Percentiles rank a stretch among this genome's conserved stretches.
Evolutionary conservation across 139 green algal genomes (phyloP).

Genomic region (Chlorella sp.): DNA sequence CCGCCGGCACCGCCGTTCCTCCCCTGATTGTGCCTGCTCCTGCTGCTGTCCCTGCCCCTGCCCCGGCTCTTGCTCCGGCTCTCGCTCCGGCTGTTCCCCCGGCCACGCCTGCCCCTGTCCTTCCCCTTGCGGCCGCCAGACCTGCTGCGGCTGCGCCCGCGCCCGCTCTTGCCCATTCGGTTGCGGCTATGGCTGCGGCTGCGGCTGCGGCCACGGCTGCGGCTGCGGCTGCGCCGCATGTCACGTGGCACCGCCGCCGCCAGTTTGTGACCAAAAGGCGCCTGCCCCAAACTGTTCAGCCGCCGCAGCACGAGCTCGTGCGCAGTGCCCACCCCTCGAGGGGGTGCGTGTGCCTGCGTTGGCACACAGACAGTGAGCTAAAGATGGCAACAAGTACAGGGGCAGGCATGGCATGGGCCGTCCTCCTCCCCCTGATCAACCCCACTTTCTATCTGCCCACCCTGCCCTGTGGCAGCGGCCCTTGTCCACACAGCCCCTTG

Average conservation of each 20-base stretch:
- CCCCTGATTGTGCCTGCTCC: not conserved
- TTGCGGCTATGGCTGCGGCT: not conserved
- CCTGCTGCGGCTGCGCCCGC: too few relatives aligned
- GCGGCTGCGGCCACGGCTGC: not conserved
- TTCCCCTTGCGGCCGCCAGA: too few relatives aligned
- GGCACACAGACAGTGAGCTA: not conserved
- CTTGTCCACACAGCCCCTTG: too few relatives aligned
- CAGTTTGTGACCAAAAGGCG: not conserved
- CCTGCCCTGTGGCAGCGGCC: too few relatives aligned
- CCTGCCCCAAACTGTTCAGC: not conserved
- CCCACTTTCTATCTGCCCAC: too few relatives aligned
- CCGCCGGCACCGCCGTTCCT: not conserved
- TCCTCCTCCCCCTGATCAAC: too few relatives aligned
- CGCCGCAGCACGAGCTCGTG: not conserved
- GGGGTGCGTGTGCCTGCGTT: not conserved
- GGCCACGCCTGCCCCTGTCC: too few relatives aligned
- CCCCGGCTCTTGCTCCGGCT: not conserved
- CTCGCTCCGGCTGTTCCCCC: not conserved
- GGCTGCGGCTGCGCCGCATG: not conserved
- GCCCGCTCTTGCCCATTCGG: too few relatives aligned
- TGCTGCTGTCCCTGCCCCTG: not conserved
- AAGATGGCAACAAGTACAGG: not conserved
- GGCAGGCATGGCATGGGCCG: not conserved
- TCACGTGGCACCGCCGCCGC: too few relatives aligned
- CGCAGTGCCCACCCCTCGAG: not conserved